Evolutionary conservation across 371 early-diverging fungal species (phyloP).

Genomic region (Mortierella sp.): DNA sequence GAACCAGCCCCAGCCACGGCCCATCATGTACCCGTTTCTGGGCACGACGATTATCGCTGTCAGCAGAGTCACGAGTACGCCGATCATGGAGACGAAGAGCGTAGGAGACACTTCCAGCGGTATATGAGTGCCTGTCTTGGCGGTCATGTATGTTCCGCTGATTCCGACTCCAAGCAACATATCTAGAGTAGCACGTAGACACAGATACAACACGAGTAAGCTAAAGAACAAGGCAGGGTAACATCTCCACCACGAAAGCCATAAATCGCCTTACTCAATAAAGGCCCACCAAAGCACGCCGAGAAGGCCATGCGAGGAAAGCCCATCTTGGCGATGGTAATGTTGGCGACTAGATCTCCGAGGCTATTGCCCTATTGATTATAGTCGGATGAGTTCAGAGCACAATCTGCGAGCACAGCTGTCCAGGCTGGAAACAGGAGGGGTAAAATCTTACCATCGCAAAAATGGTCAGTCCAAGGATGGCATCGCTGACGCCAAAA

Average conservation of each 20-base stretch:
- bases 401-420: too few relatives aligned
- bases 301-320: constrained; percentile 89
- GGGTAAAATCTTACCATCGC: constrained; percentile 67
- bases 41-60: constrained; percentile 69
- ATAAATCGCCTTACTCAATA: constrained; percentile 70
- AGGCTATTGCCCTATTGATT: constrained; percentile 84
- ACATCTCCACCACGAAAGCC: too few relatives aligned
- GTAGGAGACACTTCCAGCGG: constrained; percentile 66
- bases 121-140: constrained; percentile 62
- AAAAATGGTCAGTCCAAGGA: constrained; percentile 86
- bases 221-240: too few relatives aligned
- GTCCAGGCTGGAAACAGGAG: too few relatives aligned
- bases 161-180: constrained; percentile 84
- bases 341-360: constrained; percentile 87
- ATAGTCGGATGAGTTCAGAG: too few relatives aligned
- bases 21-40: constrained; percentile 66
- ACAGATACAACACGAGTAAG: too few relatives aligned
- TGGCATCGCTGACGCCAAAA: constrained; percentile 79
- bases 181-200: constrained; percentile 58
- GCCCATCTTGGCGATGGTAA: constrained; percentile 86
- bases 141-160: constrained; percentile 72
- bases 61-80: constrained; percentile 64
- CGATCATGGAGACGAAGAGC: constrained; percentile 68
- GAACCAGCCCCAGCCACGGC: constrained; percentile 64
- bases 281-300: constrained; percentile 89